Evolutionary conservation across 176 grass and related monocot species (phyloP).

Genomic region (Dendrocalamus sinicus): DNA sequence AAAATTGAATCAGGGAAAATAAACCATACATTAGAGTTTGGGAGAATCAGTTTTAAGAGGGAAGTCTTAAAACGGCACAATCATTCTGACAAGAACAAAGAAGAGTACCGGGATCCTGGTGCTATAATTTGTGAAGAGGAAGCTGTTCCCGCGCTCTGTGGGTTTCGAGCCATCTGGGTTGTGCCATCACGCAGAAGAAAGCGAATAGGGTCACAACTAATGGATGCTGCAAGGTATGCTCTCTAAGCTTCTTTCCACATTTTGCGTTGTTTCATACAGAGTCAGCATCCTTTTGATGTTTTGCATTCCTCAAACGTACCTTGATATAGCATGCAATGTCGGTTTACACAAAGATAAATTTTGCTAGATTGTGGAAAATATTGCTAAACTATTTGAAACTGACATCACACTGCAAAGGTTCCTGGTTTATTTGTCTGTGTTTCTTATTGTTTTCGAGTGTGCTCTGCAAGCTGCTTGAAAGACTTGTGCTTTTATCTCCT

Average conservation of each 20-base stretch:
- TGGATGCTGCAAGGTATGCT: slow-evolving; percentile 77
- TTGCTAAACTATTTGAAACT: neutral
- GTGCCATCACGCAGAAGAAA: slow-evolving; percentile 75
- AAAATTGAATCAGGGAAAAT: slow-evolving; percentile 35
- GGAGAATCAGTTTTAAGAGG: slow-evolving; percentile 78
- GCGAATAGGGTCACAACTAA: slow-evolving; percentile 62
- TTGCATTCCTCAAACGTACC: neutral
- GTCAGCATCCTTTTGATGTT: neutral
- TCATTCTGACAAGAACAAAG: slow-evolving; percentile 38
- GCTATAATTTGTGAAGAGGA: slow-evolving; percentile 75
- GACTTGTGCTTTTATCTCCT: neutral
- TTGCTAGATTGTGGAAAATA: neutral
- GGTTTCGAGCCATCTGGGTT: slow-evolving; percentile 91
- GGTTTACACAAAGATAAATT: neutral
- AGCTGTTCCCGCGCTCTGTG: slow-evolving; percentile 62
- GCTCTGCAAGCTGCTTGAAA: neutral
- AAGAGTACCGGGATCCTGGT: slow-evolving; percentile 51
- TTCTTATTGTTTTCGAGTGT: neutral
- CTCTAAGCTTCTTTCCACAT: neutral
- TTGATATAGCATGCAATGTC: neutral
- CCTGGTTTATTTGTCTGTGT: neutral
- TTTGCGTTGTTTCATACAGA: neutral
- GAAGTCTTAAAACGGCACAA: slow-evolving; percentile 56
- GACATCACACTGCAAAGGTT: neutral
- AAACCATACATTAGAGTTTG: slow-evolving; percentile 68